These are phyloP conservation scores for Colletotrichum salicis DNA, from an alignment of 2,329 filamentous ascomycete species.

Conservation along the genomic window DNA sequence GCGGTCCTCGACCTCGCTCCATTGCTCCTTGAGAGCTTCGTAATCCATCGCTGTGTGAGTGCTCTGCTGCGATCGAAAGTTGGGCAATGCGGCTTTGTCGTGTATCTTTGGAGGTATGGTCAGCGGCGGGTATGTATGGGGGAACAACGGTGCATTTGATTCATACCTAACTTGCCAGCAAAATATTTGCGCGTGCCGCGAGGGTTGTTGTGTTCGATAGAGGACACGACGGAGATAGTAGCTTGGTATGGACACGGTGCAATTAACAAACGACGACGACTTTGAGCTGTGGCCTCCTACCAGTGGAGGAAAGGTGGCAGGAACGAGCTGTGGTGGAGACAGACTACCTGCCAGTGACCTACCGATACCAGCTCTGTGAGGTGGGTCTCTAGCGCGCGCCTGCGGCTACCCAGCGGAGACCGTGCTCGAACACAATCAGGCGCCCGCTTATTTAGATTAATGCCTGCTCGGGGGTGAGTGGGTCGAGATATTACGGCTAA, in stretches of 20 bases:
- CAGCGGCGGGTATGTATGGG: not conserved
- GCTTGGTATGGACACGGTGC: conserved; percentile 8
- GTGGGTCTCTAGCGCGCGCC: too few relatives aligned
- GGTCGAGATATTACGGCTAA: not conserved
- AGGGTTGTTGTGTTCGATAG: not conserved
- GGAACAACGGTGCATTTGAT: not conserved
- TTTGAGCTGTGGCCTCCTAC: not conserved
- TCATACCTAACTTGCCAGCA: not conserved
- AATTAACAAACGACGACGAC: not conserved
- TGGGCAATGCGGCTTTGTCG: not conserved
- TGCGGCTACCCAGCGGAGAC: too few relatives aligned
- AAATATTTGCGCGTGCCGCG: not conserved
- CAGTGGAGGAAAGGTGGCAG: not conserved
- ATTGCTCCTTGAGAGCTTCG: conserved; percentile 93
- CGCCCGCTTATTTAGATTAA: too few relatives aligned
- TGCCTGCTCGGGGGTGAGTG: too few relatives aligned
- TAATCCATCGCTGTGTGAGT: conserved; percentile 76
- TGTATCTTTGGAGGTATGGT: not conserved
- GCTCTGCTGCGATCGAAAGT: not conserved
- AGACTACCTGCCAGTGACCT: not conserved
- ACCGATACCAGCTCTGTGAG: not conserved
- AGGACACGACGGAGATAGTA: not conserved
- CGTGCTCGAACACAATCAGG: too few relatives aligned
- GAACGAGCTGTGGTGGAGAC: not conserved
- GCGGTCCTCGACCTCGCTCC: conserved; percentile 94